These are phyloP conservation scores for Rhodosporidiobolus sp. DNA, from an alignment of 768 basidiomycete genomes.

Conservation along the genomic window DNA sequence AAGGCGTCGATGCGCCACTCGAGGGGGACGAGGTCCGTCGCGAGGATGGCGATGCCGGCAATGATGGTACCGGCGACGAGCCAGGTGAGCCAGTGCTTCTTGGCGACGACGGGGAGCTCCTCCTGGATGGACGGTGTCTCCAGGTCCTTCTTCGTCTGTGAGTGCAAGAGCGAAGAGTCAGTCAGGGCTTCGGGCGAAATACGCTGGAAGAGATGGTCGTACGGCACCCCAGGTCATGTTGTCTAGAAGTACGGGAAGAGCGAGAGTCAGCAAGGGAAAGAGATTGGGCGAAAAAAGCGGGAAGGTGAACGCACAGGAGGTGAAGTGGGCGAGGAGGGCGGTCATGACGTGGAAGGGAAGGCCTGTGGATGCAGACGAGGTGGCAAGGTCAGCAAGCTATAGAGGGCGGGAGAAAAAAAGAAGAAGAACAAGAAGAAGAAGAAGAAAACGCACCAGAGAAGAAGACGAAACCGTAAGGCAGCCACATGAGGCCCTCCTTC, in stretches of 20 bases:
- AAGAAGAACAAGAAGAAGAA: no score
- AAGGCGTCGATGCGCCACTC: conserved; percentile 67
- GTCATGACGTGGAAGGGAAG: conserved; percentile 59
- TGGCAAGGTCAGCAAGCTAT: no score
- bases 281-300: no score
- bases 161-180: no score
- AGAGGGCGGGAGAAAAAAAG: no score
- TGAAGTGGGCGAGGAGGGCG: conserved; percentile 59
- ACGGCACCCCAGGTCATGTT: no score
- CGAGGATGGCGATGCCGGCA: conserved; percentile 60
- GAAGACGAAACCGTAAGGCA: conserved; percentile 69
- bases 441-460: no score
- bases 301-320: conserved; percentile 63
- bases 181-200: no score
- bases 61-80: conserved; percentile 54
- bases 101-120: conserved; percentile 77
- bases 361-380: no score
- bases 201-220: no score
- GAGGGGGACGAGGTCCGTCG: conserved; percentile 56
- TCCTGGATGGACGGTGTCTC: conserved; percentile 86
- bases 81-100: conserved; percentile 65
- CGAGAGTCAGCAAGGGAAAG: no score
- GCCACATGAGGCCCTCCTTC: conserved; percentile 61
- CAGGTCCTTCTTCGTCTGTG: conserved; percentile 79
- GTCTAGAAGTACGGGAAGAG: no score